Evolutionary conservation across 176 grass and related monocot genomes (phyloP).

Genomic region (Musa itinerans): DNA sequence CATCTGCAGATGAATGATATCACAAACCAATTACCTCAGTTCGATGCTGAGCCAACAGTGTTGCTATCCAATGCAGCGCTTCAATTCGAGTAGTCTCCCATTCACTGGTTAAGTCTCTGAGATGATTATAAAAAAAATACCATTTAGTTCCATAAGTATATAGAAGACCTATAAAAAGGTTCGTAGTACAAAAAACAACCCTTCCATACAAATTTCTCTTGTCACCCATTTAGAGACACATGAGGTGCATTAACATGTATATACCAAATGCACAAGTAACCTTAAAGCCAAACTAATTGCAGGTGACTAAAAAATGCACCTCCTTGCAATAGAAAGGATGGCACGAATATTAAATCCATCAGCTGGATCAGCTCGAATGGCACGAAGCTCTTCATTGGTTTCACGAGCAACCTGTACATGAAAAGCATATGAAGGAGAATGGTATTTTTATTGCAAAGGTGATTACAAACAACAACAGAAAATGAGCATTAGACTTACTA

Average conservation of each 20-base stretch:
- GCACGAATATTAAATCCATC: slow-evolving; percentile 81
- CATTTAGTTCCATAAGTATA: neutral
- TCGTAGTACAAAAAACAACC: neutral
- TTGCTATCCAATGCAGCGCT: slow-evolving; percentile 78
- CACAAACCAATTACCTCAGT: slow-evolving; percentile 49
- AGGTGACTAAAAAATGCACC: slow-evolving; percentile 30
- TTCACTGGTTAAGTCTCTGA: slow-evolving; percentile 79
- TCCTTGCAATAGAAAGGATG: slow-evolving; percentile 68
- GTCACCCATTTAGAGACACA: too few species aligned
- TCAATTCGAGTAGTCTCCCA: slow-evolving; percentile 83
- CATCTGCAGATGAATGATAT: neutral
- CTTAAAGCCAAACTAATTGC: too few species aligned
- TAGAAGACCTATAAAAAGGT: neutral
- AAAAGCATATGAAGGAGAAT: neutral
- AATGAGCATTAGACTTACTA: slow-evolving; percentile 39
- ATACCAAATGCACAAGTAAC: neutral
- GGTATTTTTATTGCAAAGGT: too few species aligned
- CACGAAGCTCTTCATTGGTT: slow-evolving; percentile 91
- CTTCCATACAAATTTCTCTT: too few species aligned
- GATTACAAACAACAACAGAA: neutral
- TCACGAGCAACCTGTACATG: slow-evolving; percentile 80
- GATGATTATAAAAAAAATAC: neutral
- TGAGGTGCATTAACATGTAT: too few species aligned
- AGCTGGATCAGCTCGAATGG: slow-evolving; percentile 65
- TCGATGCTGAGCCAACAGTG: slow-evolving; percentile 50